Base-by-base conservation (phyloP, 331 rosid species). In the Cydonia oblonga region DNA sequence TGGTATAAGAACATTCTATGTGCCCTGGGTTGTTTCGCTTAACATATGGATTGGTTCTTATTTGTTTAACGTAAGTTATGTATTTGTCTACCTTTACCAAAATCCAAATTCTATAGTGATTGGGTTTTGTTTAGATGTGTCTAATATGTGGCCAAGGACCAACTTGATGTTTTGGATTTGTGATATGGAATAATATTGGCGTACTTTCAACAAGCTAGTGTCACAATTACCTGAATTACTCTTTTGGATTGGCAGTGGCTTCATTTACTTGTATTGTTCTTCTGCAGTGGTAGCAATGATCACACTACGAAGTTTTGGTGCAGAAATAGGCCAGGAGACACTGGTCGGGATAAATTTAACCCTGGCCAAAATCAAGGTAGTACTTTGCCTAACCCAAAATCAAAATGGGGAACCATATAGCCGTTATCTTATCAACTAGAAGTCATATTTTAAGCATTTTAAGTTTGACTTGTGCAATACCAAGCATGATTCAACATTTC, bases 221-320 rank as follows among this genome's bases (percentile, higher is more conserved):
- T 49, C 54, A 49, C 54, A 49, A 16, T 49, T 49, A 6, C 16
- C 54, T 49, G 54, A 49, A 16, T 16, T 16, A 49, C 20, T 49
- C 0, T 49, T 49, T 49, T 49, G 54, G 54, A 5, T 16, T 60
- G 63, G 68, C 49, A 49, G 20, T 74, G 62, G 68, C 75, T 32
- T 75, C 52, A 71, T 63, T 69, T 58, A 62, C 77, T 32, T 68
- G 51, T 70, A 14, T 75, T 26, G 66, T 78, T 79, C 63, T 82
- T 64, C 66, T 87, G 84, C 96, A 93, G 98, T 81, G 98, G 98
- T 70, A 95, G 98, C 97, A 88, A 91, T 79, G 97, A 95, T 87
- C 98, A 95, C 72, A 89, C 96, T 61, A 95, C 98, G 7, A 95
- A 83, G 85, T 95, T 95, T 83, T 95, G 98, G 97, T 89, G 97